A percentile compares a stretch with the other conserved stretches of the same genome.
These are phyloP conservation scores for Cicer cuneatum DNA, from an alignment of 306 rosid genomes.

Conservation along the genomic window DNA sequence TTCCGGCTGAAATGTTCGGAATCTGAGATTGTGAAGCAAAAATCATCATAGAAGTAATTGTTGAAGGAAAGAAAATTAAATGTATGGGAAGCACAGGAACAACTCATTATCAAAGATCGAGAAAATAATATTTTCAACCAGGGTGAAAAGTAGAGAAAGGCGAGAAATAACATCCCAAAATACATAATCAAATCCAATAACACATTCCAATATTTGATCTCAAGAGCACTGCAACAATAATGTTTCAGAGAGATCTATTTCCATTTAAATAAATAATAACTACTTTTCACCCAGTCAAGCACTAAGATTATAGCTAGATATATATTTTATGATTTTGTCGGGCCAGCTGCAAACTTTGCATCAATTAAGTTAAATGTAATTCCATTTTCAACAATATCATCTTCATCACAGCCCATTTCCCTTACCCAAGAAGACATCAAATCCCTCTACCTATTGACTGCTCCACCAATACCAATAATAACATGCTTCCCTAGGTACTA, in stretches of 20 bases:
- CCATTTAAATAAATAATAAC: slow-evolving; percentile 21
- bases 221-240: neutral
- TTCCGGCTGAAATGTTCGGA: slow-evolving; percentile 79
- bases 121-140: slow-evolving; percentile 38
- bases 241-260: slow-evolving; percentile 7
- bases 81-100: slow-evolving; percentile 33
- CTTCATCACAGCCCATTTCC: neutral
- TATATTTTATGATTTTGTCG: neutral
- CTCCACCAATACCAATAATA: neutral
- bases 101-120: slow-evolving; percentile 10
- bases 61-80: slow-evolving; percentile 28
- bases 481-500: neutral
- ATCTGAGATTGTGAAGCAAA: slow-evolving; percentile 59
- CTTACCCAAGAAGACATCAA: neutral
- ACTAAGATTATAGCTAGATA: neutral
- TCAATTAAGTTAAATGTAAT: neutral
- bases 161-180: slow-evolving; percentile 21
- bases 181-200: slow-evolving; percentile 32
- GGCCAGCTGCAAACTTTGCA: slow-evolving; percentile 31
- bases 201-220: slow-evolving; percentile 2
- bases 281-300: neutral
- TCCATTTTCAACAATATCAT: slow-evolving; percentile 27
- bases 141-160: neutral
- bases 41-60: slow-evolving; percentile 31
- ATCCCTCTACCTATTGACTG: neutral